Base-by-base conservation (phyloP, 2,329 filamentous ascomycete genomes). In the Ophiocordyceps camponoti-floridani region DNA sequence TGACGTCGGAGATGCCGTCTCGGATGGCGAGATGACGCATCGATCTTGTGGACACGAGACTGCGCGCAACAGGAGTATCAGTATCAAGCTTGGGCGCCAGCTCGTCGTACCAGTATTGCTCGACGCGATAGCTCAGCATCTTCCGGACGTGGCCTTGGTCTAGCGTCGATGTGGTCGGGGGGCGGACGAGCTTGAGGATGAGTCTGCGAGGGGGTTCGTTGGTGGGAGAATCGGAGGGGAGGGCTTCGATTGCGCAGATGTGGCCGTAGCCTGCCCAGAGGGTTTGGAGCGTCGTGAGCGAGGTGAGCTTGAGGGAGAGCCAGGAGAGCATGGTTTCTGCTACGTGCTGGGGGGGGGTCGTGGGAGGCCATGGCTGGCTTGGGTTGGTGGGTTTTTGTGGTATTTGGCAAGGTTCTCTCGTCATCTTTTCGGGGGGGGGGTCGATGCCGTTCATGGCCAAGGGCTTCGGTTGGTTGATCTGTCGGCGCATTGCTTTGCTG, bases 81-180 rank as follows among this genome's bases (percentile, higher is more conserved):
- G 57, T 53, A 0, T 59, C 53, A 2, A 82, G 55, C 0, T 53
- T 54, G 0, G 73, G 70, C 0, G 73, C 74, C 11, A 82, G 56
- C 2, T 69, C 55, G 2, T 61, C 62, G 54, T 83, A 83, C 50
- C 83, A 83, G 50, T 70, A 70, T 52, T 79, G 76, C 56, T 83
- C 79, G 4, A 80, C 74, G 41, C 77, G 66, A 50, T 83, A 83
- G 53, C 75, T 80, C 27, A 82, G 56, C 47, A 82, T 69, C 53
- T 83, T 83, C 7, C 79, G 69, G 0, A 75, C 51, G 49, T 82
- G 77, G 0, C 77, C 75, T 52, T 82, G 77, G 35, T 78, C 70
- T 3, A 1, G 18, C 38, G 38, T 44, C 48, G 28, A 47, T 44
- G 37, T 56, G 52, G 2, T n/a, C 0, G 75, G 73, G 7, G 74